Percentiles rank a stretch among this genome's conserved stretches.
Evolutionary conservation across 2,329 filamentous ascomycete genomes (phyloP).

Genomic region (Rhynchosporium agropyri): DNA sequence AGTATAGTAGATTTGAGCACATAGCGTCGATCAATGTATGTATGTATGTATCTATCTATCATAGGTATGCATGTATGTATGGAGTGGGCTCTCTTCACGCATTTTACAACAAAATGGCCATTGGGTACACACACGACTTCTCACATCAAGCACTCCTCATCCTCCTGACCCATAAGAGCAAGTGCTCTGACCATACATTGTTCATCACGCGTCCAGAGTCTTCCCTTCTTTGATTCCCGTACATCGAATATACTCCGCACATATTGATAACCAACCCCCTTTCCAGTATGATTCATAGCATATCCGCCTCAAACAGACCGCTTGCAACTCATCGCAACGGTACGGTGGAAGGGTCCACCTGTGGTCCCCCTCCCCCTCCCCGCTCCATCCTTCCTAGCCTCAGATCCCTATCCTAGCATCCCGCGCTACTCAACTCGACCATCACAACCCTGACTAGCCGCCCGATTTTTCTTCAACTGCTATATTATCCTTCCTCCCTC

Average conservation of each 20-base stretch:
- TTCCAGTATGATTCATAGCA: neutral
- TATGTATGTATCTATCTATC: no score
- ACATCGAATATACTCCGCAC: neutral
- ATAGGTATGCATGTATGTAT: no score
- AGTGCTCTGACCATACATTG: conserved; percentile 5
- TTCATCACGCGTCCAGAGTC: neutral
- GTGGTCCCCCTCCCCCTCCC: neutral
- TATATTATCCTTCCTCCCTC: conserved; percentile 7
- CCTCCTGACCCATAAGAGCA: conserved; percentile 6
- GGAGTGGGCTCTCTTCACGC: no score
- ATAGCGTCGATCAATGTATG: no score
- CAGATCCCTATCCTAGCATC: neutral
- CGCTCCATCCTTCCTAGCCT: neutral
- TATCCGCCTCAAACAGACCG: no score
- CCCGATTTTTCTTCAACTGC: neutral
- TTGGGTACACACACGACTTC: neutral
- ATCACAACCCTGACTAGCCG: conserved; percentile 7
- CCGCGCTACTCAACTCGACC: conserved; percentile 11
- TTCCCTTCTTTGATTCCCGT: neutral
- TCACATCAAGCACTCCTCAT: neutral
- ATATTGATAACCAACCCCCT: neutral
- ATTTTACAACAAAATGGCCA: no score
- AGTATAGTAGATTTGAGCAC: no score
- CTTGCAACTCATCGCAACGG: no score
- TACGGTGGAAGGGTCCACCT: neutral